Evolutionary conservation across 169 alveolate genomes (phyloP).

Genomic region (Eimeria necatrix): DNA sequence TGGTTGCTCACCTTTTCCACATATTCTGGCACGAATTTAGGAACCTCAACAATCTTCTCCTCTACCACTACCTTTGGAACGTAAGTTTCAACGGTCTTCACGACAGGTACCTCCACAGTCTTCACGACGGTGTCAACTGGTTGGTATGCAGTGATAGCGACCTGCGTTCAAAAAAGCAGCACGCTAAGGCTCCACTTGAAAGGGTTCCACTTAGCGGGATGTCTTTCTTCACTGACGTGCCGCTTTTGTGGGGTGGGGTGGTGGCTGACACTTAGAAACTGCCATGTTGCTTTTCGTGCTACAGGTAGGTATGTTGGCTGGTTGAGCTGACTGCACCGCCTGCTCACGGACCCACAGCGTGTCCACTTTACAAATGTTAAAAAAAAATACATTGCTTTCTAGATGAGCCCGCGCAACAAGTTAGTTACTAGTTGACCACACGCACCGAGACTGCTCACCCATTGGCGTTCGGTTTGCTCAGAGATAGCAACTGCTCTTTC

Average conservation of each 20-base stretch:
- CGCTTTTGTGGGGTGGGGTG: too few species aligned
- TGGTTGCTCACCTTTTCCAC: slow-evolving; percentile 86
- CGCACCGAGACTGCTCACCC: slow-evolving; percentile 79
- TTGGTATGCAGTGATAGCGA: slow-evolving; percentile 88
- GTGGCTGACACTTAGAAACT: too few species aligned
- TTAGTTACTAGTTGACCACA: background rate
- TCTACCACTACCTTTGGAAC: slow-evolving; percentile 90
- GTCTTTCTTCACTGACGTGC: too few species aligned
- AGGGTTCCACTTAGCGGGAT: too few species aligned
- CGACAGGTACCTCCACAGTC: slow-evolving; percentile 90
- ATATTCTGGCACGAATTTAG: slow-evolving; percentile 88
- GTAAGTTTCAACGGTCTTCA: slow-evolving; percentile 88
- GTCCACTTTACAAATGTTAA: too few species aligned
- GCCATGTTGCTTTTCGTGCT: background rate
- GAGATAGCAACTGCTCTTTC: slow-evolving; percentile 83
- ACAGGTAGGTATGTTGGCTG: background rate
- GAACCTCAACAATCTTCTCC: slow-evolving; percentile 89
- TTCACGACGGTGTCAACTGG: slow-evolving; percentile 87
- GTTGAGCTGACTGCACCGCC: background rate
- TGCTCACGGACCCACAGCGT: too few species aligned
- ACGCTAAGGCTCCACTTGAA: too few species aligned
- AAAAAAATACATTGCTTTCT: too few species aligned
- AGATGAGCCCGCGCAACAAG: background rate
- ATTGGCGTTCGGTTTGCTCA: slow-evolving; percentile 86
- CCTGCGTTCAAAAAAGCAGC: slow-evolving; percentile 75